Conservation (phyloP, 73 alveolate species). For the Loxodes magnus region DNA sequence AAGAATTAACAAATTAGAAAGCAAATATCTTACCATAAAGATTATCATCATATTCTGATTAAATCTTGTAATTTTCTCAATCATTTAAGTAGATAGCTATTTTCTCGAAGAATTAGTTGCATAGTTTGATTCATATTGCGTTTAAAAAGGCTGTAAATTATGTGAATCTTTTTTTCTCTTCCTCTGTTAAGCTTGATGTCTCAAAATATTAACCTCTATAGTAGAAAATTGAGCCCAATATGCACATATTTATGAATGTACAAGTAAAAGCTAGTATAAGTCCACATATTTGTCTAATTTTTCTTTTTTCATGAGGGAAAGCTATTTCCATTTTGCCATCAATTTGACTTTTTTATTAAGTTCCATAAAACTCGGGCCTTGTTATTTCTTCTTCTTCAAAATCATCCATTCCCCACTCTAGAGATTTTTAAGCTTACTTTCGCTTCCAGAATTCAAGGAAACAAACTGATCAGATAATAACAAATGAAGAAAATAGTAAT, state of each 20-base stretch:
- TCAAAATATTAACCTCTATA: slow-evolving; percentile 19
- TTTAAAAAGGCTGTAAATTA: slow-evolving; percentile 25
- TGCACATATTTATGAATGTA: slow-evolving; percentile 24
- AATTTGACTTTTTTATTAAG: slow-evolving; percentile 31
- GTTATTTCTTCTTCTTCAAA: slow-evolving; percentile 46
- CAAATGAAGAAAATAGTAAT: too few relatives aligned
- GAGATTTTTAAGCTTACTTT: too few relatives aligned
- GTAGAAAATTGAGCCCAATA: slow-evolving; percentile 15
- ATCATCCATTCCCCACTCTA: slow-evolving; percentile 46
- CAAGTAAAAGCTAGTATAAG: slow-evolving; percentile 20
- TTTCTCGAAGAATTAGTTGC: slow-evolving; percentile 23
- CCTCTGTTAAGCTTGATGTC: not conserved
- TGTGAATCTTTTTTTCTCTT: slow-evolving; percentile 9
- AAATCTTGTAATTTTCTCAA: slow-evolving; percentile 45
- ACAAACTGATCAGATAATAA: too few relatives aligned
- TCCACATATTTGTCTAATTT: slow-evolving; percentile 16
- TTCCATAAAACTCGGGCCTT: slow-evolving; percentile 40
- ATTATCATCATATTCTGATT: slow-evolving; percentile 30
- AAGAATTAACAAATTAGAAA: slow-evolving; percentile 41
- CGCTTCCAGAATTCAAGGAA: too few relatives aligned
- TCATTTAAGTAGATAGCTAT: slow-evolving; percentile 23
- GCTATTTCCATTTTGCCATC: too few relatives aligned
- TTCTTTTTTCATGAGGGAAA: slow-evolving; percentile 12
- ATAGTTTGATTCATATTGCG: slow-evolving; percentile 31
- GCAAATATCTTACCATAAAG: slow-evolving; percentile 27